Evolutionary conservation across 345 rosid genomes (phyloP).

Genomic region (Salix dunnii): DNA sequence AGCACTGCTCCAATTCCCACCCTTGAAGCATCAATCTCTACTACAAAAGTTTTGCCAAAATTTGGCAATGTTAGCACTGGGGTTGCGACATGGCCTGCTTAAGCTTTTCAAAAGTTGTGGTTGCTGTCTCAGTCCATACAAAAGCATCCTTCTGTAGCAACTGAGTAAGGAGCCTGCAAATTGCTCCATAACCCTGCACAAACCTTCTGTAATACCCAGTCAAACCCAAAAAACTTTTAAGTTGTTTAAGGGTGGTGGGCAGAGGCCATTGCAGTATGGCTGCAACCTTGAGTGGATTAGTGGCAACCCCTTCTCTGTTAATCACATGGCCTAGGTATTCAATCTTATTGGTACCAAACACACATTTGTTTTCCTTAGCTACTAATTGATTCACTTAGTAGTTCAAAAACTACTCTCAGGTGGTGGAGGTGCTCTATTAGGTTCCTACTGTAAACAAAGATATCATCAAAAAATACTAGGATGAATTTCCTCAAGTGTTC

Average conservation of each 20-base stretch:
- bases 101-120: neutral
- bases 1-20: neutral
- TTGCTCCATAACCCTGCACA: neutral
- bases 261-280: neutral
- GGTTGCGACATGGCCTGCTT: neutral
- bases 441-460: neutral
- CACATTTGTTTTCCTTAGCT: neutral
- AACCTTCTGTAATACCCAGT: neutral
- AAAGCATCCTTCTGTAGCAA: neutral
- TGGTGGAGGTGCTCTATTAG: neutral
- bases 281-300: neutral
- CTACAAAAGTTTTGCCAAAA: neutral
- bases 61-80: neutral
- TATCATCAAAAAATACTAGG: no score
- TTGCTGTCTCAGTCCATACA: neutral
- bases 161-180: neutral
- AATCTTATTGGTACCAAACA: neutral
- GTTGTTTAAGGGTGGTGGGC: neutral
- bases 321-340: neutral
- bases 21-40: neutral
- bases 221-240: neutral
- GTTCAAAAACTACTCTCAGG: neutral
- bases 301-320: neutral
- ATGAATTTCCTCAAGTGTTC: no score
- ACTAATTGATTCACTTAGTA: neutral